A percentile compares a stretch with the other conserved stretches of the same genome.
Evolutionary conservation across 2,329 filamentous ascomycete species (phyloP).

Genomic region (Neofusicoccum cordaticola): DNA sequence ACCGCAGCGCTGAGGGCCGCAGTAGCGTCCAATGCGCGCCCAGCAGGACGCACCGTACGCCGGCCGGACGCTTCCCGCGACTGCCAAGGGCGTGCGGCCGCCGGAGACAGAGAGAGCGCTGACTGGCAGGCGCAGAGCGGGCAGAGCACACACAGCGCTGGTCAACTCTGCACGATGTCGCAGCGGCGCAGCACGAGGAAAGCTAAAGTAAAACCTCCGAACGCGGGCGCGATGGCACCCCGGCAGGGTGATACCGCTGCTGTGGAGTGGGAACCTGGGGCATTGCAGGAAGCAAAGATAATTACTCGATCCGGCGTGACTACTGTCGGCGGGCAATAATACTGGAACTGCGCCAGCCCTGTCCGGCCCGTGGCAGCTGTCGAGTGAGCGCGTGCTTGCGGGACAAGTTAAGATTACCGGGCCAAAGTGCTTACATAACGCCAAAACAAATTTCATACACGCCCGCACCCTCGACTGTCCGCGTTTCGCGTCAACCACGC

Average conservation of each 20-base stretch:
- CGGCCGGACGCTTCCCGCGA: not conserved
- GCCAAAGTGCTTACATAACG: not conserved
- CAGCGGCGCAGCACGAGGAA: not conserved
- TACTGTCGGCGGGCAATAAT: not conserved
- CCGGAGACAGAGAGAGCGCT: not conserved
- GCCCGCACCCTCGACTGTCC: not conserved
- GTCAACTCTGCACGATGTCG: not conserved
- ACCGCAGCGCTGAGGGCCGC: no score
- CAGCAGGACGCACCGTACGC: not conserved
- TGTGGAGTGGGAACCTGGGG: not conserved
- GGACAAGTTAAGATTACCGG: not conserved
- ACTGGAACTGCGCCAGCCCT: not conserved
- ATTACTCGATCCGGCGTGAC: not conserved
- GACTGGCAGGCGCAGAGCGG: not conserved
- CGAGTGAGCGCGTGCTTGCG: not conserved
- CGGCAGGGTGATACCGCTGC: not conserved
- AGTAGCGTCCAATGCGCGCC: no score
- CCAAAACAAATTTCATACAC: not conserved
- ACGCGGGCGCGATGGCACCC: not conserved
- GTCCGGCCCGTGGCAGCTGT: not conserved
- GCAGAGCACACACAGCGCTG: not conserved
- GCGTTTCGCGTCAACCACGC: conserved; percentile 12
- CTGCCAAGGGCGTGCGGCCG: not conserved
- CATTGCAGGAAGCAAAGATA: not conserved
- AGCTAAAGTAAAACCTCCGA: not conserved